Conservation (phyloP, 208 protist genomes). For the Acanthamoeba healyi region DNA sequence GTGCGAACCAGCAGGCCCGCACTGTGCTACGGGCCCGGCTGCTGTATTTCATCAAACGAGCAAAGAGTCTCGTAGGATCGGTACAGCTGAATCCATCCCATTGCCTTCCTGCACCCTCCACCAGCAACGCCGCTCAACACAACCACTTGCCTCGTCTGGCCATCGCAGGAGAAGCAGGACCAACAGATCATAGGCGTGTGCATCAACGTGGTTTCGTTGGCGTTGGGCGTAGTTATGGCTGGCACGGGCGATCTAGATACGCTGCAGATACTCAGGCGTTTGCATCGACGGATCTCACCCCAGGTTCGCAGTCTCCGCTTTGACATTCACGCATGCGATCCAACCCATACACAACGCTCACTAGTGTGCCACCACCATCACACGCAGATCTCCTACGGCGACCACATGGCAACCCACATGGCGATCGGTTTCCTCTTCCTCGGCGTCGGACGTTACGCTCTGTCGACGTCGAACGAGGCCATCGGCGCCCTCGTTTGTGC, state of each 20-base stretch:
- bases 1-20: constrained; percentile 35
- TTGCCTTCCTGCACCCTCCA: background rate
- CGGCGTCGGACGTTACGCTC: constrained; percentile 93
- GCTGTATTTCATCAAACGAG: constrained; percentile 42
- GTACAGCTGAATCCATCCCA: background rate
- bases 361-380: too few relatives aligned
- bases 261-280: constrained; percentile 90
- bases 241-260: constrained; percentile 94
- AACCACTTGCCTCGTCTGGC: background rate
- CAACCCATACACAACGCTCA: too few relatives aligned
- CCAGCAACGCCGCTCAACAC: background rate
- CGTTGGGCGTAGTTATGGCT: constrained; percentile 92
- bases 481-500: constrained; percentile 95
- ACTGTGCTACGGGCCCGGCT: constrained; percentile 79
- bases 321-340: background rate
- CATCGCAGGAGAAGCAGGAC: constrained; percentile 24
- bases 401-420: constrained; percentile 96
- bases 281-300: constrained; percentile 85
- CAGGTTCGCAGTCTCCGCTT: background rate
- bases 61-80: background rate
- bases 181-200: constrained; percentile 81
- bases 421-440: constrained; percentile 96
- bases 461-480: constrained; percentile 91
- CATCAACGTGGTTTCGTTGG: constrained; percentile 80
- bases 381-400: constrained; percentile 92